These are phyloP conservation scores for Phytophthora sp. DNA, from an alignment of 352 stramenopile species.

Conservation along the genomic window DNA sequence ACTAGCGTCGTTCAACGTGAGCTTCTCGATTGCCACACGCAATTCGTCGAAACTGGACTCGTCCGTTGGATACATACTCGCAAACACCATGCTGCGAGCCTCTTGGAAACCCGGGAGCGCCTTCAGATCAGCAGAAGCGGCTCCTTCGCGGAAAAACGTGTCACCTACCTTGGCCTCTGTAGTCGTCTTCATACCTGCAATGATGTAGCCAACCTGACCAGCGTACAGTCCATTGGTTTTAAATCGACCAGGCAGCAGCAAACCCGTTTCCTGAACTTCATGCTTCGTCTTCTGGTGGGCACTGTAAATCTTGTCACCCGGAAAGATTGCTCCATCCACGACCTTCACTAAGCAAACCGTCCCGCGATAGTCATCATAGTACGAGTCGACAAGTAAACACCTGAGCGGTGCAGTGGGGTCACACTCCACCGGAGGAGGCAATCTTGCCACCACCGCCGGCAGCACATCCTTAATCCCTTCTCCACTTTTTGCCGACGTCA, in stretches of 20 bases:
- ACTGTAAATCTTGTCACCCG: conserved; percentile 81
- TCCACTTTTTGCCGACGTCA: conserved; percentile 95
- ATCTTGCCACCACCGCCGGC: conserved; percentile 76
- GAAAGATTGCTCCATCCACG: conserved; percentile 91
- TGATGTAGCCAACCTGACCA: conserved; percentile 97
- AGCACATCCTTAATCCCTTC: conserved; percentile 89
- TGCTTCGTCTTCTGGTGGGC: conserved; percentile 88
- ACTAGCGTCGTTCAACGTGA: conserved; percentile 98
- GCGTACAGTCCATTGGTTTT: conserved; percentile 84
- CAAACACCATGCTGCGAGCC: conserved; percentile 97
- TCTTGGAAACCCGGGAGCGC: conserved; percentile 84
- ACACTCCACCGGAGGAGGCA: conserved; percentile 71
- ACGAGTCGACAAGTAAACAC: conserved; percentile 97
- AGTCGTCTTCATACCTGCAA: conserved; percentile 97
- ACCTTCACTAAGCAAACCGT: conserved; percentile 96
- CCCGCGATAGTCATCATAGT: conserved; percentile 96
- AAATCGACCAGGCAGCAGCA: conserved; percentile 90
- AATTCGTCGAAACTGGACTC: conserved; percentile 97
- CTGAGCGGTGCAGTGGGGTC: conserved; percentile 75
- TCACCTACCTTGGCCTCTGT: conserved; percentile 95
- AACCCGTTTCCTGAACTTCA: conserved; percentile 96
- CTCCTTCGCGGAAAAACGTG: conserved; percentile 80
- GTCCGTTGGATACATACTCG: conserved; percentile 98
- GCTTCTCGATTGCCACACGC: conserved; percentile 94
- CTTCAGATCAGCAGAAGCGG: conserved; percentile 51